A percentile compares a stretch with the other conserved stretches of the same genome.
These are phyloP conservation scores for Chaetomiaceae sp. DNA, from an alignment of 2,329 filamentous ascomycete species.

Conservation along the genomic window DNA sequence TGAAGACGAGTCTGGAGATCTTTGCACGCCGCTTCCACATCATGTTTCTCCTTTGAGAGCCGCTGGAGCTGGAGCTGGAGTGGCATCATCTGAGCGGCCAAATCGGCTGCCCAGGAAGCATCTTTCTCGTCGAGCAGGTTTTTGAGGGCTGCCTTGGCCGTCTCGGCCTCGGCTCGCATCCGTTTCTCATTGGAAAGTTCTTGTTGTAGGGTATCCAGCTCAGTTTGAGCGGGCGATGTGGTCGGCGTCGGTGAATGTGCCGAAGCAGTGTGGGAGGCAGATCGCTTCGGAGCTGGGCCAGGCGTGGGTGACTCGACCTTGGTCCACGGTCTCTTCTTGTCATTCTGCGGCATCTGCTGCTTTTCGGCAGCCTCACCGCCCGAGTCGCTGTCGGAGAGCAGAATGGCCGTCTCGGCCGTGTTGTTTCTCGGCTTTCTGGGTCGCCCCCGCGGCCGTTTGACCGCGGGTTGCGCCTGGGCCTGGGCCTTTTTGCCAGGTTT, in stretches of 20 bases:
- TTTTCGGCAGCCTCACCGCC: not conserved
- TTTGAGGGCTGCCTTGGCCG: not conserved
- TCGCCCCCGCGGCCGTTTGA: conserved; percentile 7
- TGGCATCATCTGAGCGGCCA: not conserved
- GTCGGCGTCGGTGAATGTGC: not conserved
- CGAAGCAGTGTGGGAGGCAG: not conserved
- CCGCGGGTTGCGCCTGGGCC: not conserved
- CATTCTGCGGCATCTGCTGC: not conserved
- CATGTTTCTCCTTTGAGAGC: not conserved
- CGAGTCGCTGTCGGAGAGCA: conserved; percentile 5
- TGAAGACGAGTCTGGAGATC: not conserved
- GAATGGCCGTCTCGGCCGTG: conserved; percentile 10
- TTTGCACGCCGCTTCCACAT: not conserved
- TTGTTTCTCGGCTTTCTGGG: conserved; percentile 11
- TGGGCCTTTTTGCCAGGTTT: not conserved
- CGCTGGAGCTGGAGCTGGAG: conserved; percentile 4
- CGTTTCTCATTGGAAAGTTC: conserved; percentile 1
- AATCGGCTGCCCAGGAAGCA: not conserved
- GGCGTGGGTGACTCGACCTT: not conserved
- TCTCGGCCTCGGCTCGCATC: not conserved
- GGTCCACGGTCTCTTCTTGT: not conserved
- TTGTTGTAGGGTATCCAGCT: not conserved
- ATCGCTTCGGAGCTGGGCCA: not conserved
- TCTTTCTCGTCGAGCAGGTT: not conserved
- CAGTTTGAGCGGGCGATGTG: not conserved